phyloP scores from a whole-genome alignment of 2,329 filamentous ascomycete genomes.

The Penicillium polonicum region DNA sequence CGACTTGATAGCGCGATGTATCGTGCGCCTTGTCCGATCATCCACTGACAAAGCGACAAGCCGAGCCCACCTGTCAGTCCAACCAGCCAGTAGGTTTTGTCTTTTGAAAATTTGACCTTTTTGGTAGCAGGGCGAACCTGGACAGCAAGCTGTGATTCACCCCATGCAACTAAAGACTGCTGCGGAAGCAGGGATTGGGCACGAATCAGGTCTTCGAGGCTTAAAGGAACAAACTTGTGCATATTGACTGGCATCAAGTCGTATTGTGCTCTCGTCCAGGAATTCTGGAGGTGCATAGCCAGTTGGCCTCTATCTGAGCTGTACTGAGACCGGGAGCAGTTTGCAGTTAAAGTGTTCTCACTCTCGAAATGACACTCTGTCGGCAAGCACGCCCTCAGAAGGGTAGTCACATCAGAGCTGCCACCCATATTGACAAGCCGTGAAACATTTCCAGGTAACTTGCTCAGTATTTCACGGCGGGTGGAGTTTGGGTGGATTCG shows the following conservation, averaged over 20 bases:
- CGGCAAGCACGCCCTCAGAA: constrained; percentile 10
- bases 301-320: not conserved
- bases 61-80: constrained; percentile 32
- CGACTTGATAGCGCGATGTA: constrained; percentile 31
- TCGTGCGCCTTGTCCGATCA: constrained; percentile 29
- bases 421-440: constrained; percentile 10
- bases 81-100: constrained; percentile 36
- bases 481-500: constrained; percentile 17
- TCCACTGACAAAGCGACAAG: constrained; percentile 31
- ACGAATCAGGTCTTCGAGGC: constrained; percentile 12
- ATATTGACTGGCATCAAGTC: constrained; percentile 11
- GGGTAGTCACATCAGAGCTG: not conserved
- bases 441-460: constrained; percentile 10
- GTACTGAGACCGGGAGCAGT: not conserved
- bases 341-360: constrained; percentile 13
- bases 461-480: constrained; percentile 12
- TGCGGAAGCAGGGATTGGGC: not conserved
- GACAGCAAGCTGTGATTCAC: constrained; percentile 5
- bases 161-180: constrained; percentile 18
- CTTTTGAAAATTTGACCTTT: constrained; percentile 20
- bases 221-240: constrained; percentile 6
- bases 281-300: constrained; percentile 5
- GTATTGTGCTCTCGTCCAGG: constrained; percentile 5
- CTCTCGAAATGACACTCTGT: constrained; percentile 11
- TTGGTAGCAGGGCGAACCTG: constrained; percentile 21